Conservation (phyloP, 106 monocot species). For the Phalaenopsis equestris region DNA sequence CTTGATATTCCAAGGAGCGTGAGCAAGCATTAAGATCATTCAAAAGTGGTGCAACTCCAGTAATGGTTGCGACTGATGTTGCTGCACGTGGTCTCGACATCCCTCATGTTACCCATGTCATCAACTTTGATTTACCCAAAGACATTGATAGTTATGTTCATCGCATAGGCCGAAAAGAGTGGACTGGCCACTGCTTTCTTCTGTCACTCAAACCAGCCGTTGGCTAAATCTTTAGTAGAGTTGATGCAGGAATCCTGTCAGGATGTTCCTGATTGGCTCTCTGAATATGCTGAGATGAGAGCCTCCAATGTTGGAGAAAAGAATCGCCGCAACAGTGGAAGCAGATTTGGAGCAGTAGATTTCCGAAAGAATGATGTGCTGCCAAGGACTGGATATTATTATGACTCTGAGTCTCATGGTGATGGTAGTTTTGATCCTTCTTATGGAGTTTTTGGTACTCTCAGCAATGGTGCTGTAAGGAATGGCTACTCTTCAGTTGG, state of each 20-base stretch:
- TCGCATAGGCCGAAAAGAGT: slow-evolving; percentile 64
- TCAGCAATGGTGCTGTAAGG: not conserved
- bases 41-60: slow-evolving; percentile 70
- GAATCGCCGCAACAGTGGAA: slow-evolving; percentile 28
- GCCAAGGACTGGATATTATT: not conserved
- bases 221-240: slow-evolving; percentile 23
- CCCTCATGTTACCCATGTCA: slow-evolving; percentile 76
- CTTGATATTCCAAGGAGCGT: slow-evolving; percentile 42
- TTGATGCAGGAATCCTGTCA: slow-evolving; percentile 83
- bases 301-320: slow-evolving; percentile 1
- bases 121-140: slow-evolving; percentile 87
- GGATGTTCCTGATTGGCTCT: slow-evolving; percentile 73
- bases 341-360: slow-evolving; percentile 16
- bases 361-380: not conserved
- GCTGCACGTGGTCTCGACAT: slow-evolving; percentile 92
- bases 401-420: not conserved
- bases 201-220: slow-evolving; percentile 55
- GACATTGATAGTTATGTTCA: slow-evolving; percentile 93
- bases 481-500: not conserved
- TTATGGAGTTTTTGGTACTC: not conserved
- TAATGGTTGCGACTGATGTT: slow-evolving; percentile 87
- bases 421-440: not conserved
- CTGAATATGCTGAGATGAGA: slow-evolving; percentile 34
- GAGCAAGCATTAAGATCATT: slow-evolving; percentile 74
- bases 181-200: slow-evolving; percentile 91